phyloP scores from a whole-genome alignment of 768 basidiomycete species.

The Multifurca ochricompacta region DNA sequence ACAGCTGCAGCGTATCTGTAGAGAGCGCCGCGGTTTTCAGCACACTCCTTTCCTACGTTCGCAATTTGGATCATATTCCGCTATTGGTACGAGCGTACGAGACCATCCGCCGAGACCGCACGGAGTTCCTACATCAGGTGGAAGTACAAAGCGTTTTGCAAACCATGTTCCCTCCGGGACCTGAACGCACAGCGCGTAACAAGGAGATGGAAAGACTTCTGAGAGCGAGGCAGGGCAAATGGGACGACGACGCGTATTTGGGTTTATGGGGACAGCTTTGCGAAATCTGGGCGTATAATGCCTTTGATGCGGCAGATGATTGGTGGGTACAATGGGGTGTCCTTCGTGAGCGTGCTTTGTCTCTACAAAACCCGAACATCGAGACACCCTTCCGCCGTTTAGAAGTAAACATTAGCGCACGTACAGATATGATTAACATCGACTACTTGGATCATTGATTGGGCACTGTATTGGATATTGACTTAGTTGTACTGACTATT shows the following conservation, averaged over 20 bases:
- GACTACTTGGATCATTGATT: too few species aligned
- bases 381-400: not conserved
- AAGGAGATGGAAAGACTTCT: not conserved
- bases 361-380: not conserved
- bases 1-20: constrained; percentile 11
- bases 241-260: constrained; percentile 14
- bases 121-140: constrained; percentile 5
- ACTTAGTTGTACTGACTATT: too few species aligned
- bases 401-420: constrained; percentile 4
- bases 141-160: constrained; percentile 1
- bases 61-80: constrained; percentile 12
- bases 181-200: constrained; percentile 10
- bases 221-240: not conserved
- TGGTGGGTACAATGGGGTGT: constrained; percentile 22
- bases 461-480: too few species aligned
- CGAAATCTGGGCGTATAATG: constrained; percentile 18
- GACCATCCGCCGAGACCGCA: constrained; percentile 5
- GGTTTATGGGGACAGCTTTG: constrained; percentile 16
- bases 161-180: constrained; percentile 16
- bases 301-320: constrained; percentile 20
- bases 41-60: constrained; percentile 14
- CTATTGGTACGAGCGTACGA: constrained; percentile 15
- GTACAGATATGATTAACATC: not conserved
- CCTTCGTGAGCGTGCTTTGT: constrained; percentile 17
- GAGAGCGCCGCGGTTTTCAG: constrained; percentile 14